Evolutionary conservation across 2,329 filamentous ascomycete genomes (phyloP).

Genomic region (Laburnicola sp.): DNA sequence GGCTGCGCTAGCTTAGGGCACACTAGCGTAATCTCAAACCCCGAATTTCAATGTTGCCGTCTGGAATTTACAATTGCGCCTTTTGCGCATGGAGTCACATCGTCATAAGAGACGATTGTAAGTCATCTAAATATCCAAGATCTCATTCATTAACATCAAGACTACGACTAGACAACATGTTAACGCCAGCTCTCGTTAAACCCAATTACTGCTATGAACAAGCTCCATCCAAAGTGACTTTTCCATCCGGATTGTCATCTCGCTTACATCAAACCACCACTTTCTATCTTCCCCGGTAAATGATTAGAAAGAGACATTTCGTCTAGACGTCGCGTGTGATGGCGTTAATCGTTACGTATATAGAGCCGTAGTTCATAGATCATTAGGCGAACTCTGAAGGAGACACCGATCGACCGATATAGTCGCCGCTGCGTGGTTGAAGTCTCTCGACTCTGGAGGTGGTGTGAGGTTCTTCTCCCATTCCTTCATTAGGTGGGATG

Average conservation of each 20-base stretch:
- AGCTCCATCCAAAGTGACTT: not conserved
- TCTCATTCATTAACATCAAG: slow-evolving; percentile 6
- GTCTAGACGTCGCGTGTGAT: slow-evolving; percentile 29
- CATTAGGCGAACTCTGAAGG: slow-evolving; percentile 27
- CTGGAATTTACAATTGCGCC: not conserved
- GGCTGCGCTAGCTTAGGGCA: no score
- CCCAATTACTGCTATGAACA: slow-evolving; percentile 4
- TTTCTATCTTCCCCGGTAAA: slow-evolving; percentile 12
- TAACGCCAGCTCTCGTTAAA: not conserved
- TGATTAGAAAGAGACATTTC: slow-evolving; percentile 32
- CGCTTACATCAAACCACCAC: slow-evolving; percentile 27
- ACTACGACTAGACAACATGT: not conserved
- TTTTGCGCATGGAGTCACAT: not conserved
- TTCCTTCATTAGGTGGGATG: slow-evolving; percentile 84
- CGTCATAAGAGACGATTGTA: not conserved
- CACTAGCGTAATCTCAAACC: not conserved
- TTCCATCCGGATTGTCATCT: slow-evolving; percentile 3
- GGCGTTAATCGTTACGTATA: slow-evolving; percentile 37
- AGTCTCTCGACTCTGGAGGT: slow-evolving; percentile 38
- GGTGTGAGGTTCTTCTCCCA: slow-evolving; percentile 80
- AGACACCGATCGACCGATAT: slow-evolving; percentile 38
- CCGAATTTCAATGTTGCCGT: no score
- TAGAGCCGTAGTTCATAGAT: slow-evolving; percentile 24
- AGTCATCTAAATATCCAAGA: slow-evolving; percentile 3
- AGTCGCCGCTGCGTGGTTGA: slow-evolving; percentile 40